Conservation (phyloP, 371 early-diverging fungal species). For the Mortierella sp. region DNA sequence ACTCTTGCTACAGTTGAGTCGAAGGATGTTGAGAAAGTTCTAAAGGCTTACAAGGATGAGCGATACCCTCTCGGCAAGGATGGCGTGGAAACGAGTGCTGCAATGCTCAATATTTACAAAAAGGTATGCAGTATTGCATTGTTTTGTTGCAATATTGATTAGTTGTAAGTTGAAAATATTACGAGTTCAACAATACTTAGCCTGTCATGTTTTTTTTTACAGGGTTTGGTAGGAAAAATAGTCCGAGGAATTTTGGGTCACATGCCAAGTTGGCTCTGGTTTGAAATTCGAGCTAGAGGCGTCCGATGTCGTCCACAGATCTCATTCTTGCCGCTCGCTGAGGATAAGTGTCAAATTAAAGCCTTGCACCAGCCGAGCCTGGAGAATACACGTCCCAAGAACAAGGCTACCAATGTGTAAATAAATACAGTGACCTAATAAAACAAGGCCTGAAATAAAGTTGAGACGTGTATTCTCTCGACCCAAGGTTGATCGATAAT, state of each 20-base stretch:
- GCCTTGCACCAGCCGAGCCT: conserved; percentile 11
- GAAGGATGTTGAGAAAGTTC: conserved; percentile 9
- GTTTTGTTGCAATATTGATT: too few species aligned
- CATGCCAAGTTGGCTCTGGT: conserved; percentile 8
- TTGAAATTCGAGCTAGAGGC: not conserved
- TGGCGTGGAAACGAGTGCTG: conserved; percentile 4
- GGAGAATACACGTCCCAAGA: not conserved
- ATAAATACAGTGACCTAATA: not conserved
- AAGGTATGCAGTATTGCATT: not conserved
- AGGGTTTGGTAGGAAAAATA: not conserved
- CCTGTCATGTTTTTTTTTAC: too few species aligned
- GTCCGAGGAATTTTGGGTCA: not conserved
- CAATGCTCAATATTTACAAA: not conserved
- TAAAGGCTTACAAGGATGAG: conserved; percentile 15
- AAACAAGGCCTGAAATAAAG: not conserved
- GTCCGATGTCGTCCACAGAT: not conserved
- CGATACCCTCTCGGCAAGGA: conserved; percentile 15
- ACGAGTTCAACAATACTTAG: too few species aligned
- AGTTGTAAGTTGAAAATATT: too few species aligned
- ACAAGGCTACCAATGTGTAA: not conserved
- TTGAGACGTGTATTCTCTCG: too few species aligned
- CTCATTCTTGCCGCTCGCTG: conserved; percentile 15
- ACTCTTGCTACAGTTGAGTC: not conserved
- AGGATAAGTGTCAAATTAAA: not conserved
- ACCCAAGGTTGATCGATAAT: too few species aligned